Conservation (phyloP, 2,329 filamentous ascomycete genomes). For the Hawksworthiomyces lignivorus region DNA sequence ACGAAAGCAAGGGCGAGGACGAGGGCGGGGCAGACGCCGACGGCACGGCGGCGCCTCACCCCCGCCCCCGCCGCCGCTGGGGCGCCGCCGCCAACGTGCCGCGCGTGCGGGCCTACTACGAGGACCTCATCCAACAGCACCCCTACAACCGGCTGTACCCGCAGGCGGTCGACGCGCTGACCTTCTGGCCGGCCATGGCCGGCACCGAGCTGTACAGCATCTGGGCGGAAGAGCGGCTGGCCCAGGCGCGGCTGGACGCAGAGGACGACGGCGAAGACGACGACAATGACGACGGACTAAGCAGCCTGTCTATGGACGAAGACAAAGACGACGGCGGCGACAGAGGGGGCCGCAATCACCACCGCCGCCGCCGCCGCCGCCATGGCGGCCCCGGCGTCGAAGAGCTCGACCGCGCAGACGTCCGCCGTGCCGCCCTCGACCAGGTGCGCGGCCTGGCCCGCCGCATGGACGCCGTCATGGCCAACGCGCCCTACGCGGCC, state of each 20-base stretch:
- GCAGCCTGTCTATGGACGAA: neutral
- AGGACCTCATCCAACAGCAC: constrained; percentile 68
- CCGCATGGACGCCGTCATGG: constrained; percentile 64
- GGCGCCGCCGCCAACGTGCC: constrained; percentile 38
- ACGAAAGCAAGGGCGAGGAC: constrained; percentile 8
- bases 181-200: constrained; percentile 78
- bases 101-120: constrained; percentile 56
- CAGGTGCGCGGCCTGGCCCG: constrained; percentile 56
- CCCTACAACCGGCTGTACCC: constrained; percentile 58
- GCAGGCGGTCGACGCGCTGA: constrained; percentile 53
- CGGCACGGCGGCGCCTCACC: neutral
- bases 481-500: constrained; percentile 61
- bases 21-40: neutral
- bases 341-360: neutral
- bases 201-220: constrained; percentile 73
- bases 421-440: constrained; percentile 45
- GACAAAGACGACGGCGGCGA: constrained; percentile 13
- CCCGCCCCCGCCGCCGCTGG: constrained; percentile 25
- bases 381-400: constrained; percentile 16
- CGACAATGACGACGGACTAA: constrained; percentile 4
- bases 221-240: constrained; percentile 49
- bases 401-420: constrained; percentile 25
- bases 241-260: constrained; percentile 29
- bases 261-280: constrained; percentile 10
- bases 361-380: neutral